Conservation (phyloP, 176 grass and related monocot species). For the Avena sativa region DNA sequence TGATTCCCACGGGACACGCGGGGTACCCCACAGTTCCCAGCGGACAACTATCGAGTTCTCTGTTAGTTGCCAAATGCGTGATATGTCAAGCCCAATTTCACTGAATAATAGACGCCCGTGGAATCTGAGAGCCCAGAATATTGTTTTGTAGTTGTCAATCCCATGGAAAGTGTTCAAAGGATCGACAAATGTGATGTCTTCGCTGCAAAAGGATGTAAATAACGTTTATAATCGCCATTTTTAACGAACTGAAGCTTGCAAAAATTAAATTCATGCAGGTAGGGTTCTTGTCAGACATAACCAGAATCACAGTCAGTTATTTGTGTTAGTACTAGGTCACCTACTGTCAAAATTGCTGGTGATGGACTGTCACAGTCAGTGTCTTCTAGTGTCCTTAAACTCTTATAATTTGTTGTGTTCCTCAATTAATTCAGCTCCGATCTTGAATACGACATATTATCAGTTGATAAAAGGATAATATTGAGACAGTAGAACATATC, state of each 20-base stretch:
- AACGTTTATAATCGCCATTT: constrained; percentile 12
- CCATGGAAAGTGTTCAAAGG: constrained; percentile 87
- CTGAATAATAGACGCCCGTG: constrained; percentile 78
- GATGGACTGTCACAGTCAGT: constrained; percentile 9
- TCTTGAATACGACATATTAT: constrained; percentile 9
- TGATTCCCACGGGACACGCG: constrained; percentile 94
- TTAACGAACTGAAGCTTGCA: constrained; percentile 8
- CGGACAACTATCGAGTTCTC: constrained; percentile 89
- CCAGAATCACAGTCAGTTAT: neutral
- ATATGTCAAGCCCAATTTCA: constrained; percentile 78
- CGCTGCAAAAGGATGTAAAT: constrained; percentile 61
- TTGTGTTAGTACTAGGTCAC: neutral
- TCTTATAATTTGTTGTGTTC: neutral
- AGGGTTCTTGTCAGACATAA: constrained; percentile 28
- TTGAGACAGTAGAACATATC: neutral
- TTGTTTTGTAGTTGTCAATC: constrained; percentile 87
- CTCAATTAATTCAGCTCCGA: constrained; percentile 1
- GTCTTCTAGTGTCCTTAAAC: neutral
- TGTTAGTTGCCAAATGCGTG: constrained; percentile 83
- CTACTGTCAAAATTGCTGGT: constrained; percentile 3
- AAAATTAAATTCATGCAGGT: constrained; percentile 1
- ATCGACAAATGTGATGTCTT: constrained; percentile 88
- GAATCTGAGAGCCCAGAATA: constrained; percentile 95
- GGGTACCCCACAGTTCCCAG: constrained; percentile 84
- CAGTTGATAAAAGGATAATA: neutral